Base-by-base conservation (phyloP, 2,329 filamentous ascomycete species). In the Fusarium chuoi region DNA sequence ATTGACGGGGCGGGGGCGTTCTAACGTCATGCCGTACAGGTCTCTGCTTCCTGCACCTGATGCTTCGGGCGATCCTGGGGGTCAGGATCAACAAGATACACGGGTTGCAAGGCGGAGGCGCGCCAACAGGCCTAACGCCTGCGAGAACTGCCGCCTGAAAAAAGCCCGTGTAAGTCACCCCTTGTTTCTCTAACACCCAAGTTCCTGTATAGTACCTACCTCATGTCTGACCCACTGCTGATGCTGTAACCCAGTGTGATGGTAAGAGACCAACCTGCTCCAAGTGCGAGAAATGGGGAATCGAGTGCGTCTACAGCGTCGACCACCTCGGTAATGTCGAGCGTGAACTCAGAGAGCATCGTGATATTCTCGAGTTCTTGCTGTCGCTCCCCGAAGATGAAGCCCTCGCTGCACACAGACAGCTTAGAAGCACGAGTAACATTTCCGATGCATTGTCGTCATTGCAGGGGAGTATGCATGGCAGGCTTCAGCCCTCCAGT, bases 131-230 rank as follows among this genome's bases (percentile, higher is more conserved):
- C 68, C 69, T 17, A 71, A 71, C 24, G 69, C 69, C 42, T 71
- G 69, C 9, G 68, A 71, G 46, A 71, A 63, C 30, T 71, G 69
- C n/a, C 69, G 69, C 18, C 12, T 46, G 35, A 71, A 71, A 62
- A 71, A 71, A 56, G 68, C 68, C 38, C 69, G 69, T 44, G 69
- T 71, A 71, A 71, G 69, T 71, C 24, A 6, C n/a, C 8, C 24
- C 15, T 33, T 38, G 3, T 61, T 22, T 24, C 26, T n/a, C 11
- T 11, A 44, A 17, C 14, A 17, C 15, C 44, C 48, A 35, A 24
- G 30, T 35, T 8, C 6, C 28, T 6, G 14, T n/a, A 33, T 13
- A 14, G 30, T 14, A 38, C 33, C 48, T 51, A 24, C n/a, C n/a
- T 35, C 3, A 35, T 54, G 52, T 59, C 65, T 70, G 67, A 70